Percentiles rank a stretch among this genome's conserved stretches.
These are phyloP conservation scores for Tetrapyrgos nigripes DNA, from an alignment of 1,284 basidiomycete species.

Conservation along the genomic window DNA sequence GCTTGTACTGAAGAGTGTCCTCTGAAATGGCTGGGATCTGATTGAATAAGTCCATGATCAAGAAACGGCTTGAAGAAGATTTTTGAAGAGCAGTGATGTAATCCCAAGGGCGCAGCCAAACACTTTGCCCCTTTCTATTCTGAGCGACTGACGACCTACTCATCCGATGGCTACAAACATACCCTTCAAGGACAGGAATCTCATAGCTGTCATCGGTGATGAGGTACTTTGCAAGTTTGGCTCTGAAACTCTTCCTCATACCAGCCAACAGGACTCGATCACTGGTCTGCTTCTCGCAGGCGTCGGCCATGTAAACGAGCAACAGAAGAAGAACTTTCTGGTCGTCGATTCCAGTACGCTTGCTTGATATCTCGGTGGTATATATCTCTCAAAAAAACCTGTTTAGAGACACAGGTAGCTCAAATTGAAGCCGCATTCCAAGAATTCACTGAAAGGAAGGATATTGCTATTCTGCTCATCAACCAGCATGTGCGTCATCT, in stretches of 20 bases:
- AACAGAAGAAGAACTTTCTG: constrained; percentile 95
- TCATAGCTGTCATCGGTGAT: constrained; percentile 95
- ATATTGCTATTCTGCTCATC: constrained; percentile 94
- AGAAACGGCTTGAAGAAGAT: neutral
- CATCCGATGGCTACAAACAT: constrained; percentile 48
- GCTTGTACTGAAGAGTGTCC: constrained; percentile 79
- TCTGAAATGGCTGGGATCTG: constrained; percentile 81
- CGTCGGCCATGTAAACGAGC: constrained; percentile 86
- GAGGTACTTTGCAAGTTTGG: constrained; percentile 61
- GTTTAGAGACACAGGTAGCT: constrained; percentile 85
- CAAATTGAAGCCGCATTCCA: constrained; percentile 91
- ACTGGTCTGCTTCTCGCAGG: constrained; percentile 93
- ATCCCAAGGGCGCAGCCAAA: too few species aligned
- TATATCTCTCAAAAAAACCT: constrained; percentile 2
- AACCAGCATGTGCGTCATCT: constrained; percentile 87
- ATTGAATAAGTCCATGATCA: constrained; percentile 60
- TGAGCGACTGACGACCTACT: neutral
- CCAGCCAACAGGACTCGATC: constrained; percentile 82
- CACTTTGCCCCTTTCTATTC: constrained; percentile 3
- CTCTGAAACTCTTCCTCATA: neutral
- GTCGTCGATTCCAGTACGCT: constrained; percentile 87
- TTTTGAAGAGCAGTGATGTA: too few species aligned
- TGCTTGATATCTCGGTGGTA: constrained; percentile 9
- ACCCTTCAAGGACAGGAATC: constrained; percentile 81
- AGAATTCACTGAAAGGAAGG: constrained; percentile 91